Evolutionary conservation across 352 stramenopile species (phyloP).

Genomic region (Phytophthora boehmeriae): DNA sequence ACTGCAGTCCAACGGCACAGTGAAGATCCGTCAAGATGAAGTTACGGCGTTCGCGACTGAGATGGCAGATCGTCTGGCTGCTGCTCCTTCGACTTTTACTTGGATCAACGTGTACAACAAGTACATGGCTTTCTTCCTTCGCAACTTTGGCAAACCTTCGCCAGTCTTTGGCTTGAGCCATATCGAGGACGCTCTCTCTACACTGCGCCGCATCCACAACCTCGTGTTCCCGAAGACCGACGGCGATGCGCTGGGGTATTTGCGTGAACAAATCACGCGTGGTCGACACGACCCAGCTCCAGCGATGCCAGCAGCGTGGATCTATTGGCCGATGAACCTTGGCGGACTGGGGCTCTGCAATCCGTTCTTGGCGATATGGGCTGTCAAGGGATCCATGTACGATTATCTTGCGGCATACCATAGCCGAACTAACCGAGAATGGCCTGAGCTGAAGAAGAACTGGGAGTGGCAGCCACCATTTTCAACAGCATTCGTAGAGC

Average conservation of each 20-base stretch:
- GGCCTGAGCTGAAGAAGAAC: conserved; percentile 38
- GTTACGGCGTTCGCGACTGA: conserved; percentile 46
- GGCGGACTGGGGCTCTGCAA: conserved; percentile 52
- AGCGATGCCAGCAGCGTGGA: conserved; percentile 38
- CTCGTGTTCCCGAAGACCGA: conserved; percentile 40
- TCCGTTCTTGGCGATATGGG: conserved; percentile 49
- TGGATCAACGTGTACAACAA: conserved; percentile 68
- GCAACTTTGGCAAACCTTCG: conserved; percentile 47
- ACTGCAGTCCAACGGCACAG: conserved; percentile 41
- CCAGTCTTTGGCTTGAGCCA: conserved; percentile 38
- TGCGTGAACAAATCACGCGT: conserved; percentile 30
- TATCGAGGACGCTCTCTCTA: conserved; percentile 30
- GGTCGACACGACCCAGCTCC: conserved; percentile 10
- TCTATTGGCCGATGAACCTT: conserved; percentile 45
- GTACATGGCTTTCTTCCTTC: conserved; percentile 62
- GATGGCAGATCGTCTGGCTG: conserved; percentile 40
- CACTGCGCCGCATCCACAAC: conserved; percentile 39
- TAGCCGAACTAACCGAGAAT: conserved; percentile 22
- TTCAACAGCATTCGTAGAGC: conserved; percentile 24
- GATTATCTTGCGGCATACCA: conserved; percentile 32
- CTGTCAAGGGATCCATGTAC: conserved; percentile 29
- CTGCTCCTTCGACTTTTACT: conserved; percentile 35
- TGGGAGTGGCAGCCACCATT: conserved; percentile 50
- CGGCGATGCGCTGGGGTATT: conserved; percentile 38
- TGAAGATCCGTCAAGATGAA: conserved; percentile 40